Conservation (phyloP, 2,329 filamentous ascomycete species). For the Pestalotiopsis sp. region DNA sequence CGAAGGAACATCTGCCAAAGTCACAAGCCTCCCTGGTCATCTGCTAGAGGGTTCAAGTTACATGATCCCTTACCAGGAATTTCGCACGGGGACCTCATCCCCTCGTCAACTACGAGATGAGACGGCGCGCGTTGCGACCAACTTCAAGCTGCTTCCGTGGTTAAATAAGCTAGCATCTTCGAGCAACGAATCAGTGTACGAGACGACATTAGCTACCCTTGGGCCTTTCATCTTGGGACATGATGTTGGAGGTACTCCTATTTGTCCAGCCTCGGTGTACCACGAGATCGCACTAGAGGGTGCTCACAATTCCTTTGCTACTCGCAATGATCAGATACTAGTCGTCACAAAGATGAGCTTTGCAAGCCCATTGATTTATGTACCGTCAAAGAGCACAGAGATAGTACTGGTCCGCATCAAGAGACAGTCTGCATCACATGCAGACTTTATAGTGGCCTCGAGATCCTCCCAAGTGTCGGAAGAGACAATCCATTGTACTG, state of each 20-base stretch:
- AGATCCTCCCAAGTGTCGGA: neutral
- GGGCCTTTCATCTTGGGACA: conserved; percentile 7
- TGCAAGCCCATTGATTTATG: conserved; percentile 8
- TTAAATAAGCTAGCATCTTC: conserved; percentile 5
- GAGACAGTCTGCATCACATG: neutral
- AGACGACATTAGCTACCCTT: neutral
- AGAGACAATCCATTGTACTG: conserved; percentile 6
- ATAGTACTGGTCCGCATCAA: neutral
- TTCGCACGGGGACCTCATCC: neutral
- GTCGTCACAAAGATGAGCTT: conserved; percentile 10
- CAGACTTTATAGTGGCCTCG: conserved; percentile 5
- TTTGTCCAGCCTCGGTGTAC: conserved; percentile 14
- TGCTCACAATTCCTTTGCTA: neutral
- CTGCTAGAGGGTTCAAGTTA: conserved; percentile 3
- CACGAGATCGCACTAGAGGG: conserved; percentile 12
- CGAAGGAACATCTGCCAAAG: conserved; percentile 11
- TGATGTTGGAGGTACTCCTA: conserved; percentile 11
- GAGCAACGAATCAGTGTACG: neutral
- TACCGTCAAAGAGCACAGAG: neutral
- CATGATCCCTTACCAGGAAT: conserved; percentile 7
- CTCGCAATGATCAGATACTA: neutral
- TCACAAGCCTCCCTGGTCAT: conserved; percentile 14
- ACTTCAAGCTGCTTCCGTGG: conserved; percentile 6
- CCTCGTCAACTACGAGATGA: neutral
- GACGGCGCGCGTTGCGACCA: neutral